A percentile compares a stretch with the other conserved stretches of the same genome.
Conservation (phyloP, 176 grass and related monocot species). For the Echinochloa phyllopogon region DNA sequence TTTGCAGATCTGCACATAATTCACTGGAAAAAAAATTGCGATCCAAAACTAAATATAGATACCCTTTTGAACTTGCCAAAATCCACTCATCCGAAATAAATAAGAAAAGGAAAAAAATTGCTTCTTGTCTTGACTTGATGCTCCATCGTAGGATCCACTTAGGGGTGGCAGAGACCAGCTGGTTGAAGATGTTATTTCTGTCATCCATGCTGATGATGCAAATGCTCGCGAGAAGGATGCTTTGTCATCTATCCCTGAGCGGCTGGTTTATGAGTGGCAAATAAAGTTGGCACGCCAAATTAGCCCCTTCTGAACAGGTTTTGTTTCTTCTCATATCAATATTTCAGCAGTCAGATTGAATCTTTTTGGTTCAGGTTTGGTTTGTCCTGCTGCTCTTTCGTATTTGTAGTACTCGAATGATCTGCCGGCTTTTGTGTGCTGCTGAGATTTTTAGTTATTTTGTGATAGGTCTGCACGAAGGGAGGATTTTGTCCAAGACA, state of each 20-base stretch:
- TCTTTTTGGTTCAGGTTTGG: neutral
- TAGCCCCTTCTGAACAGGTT: slow-evolving; percentile 85
- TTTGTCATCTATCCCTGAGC: slow-evolving; percentile 49
- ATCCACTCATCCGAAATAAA: neutral
- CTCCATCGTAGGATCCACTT: slow-evolving; percentile 78
- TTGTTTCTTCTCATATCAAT: neutral
- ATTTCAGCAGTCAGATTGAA: neutral
- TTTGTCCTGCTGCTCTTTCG: neutral
- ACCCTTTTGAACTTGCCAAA: neutral
- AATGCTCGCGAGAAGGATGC: slow-evolving; percentile 50
- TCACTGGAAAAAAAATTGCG: neutral
- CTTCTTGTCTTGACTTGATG: slow-evolving; percentile 12
- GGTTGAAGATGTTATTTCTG: slow-evolving; percentile 75
- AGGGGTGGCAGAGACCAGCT: slow-evolving; percentile 90
- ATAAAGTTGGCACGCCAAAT: slow-evolving; percentile 80
- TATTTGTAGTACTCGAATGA: neutral
- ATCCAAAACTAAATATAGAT: neutral
- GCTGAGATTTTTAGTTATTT: neutral
- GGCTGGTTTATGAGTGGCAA: slow-evolving; percentile 88
- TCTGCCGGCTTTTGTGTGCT: neutral
- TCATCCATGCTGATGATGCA: slow-evolving; percentile 62
- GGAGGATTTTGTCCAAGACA: neutral
- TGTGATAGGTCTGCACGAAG: slow-evolving; percentile 1
- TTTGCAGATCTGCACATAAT: neutral
- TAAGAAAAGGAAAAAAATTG: neutral